Conservation (phyloP, 306 rosid genomes). For the Castanopsis chinensis region DNA sequence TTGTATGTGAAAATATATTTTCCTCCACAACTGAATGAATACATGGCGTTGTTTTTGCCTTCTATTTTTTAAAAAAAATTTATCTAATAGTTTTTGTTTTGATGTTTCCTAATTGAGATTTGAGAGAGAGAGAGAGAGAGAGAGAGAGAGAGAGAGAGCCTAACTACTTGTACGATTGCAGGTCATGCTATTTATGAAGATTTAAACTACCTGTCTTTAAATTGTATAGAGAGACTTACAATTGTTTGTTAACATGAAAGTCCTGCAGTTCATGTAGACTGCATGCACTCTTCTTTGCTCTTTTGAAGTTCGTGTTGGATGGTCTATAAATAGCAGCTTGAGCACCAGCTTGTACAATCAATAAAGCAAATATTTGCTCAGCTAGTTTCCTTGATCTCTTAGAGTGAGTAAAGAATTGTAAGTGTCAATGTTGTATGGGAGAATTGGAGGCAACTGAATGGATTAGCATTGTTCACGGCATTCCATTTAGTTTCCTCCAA, state of each 20-base stretch:
- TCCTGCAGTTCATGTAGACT: not conserved
- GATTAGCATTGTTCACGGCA: too few species aligned
- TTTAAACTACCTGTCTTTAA: not conserved
- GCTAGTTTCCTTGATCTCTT: not conserved
- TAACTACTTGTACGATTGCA: not conserved
- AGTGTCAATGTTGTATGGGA: not conserved
- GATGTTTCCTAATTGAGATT: not conserved
- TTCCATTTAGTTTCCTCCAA: too few species aligned
- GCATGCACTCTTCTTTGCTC: not conserved
- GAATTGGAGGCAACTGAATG: too few species aligned
- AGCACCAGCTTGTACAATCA: not conserved
- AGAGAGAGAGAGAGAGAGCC: not conserved
- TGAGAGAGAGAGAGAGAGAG: not conserved
- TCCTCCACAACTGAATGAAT: too few species aligned
- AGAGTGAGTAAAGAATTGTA: not conserved
- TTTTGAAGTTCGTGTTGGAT: not conserved
- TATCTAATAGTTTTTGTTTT: too few species aligned
- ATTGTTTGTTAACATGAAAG: not conserved
- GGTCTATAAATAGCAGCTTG: not conserved
- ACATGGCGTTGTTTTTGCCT: too few species aligned
- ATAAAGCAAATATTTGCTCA: not conserved
- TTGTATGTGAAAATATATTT: too few species aligned
- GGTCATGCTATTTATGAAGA: conserved; percentile 14
- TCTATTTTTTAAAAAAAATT: too few species aligned
- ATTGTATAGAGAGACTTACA: not conserved